Percentiles rank a stretch among this genome's conserved stretches.
phyloP scores from a whole-genome alignment of 1,139 yeast genomes.

The Taphrina sp. region DNA sequence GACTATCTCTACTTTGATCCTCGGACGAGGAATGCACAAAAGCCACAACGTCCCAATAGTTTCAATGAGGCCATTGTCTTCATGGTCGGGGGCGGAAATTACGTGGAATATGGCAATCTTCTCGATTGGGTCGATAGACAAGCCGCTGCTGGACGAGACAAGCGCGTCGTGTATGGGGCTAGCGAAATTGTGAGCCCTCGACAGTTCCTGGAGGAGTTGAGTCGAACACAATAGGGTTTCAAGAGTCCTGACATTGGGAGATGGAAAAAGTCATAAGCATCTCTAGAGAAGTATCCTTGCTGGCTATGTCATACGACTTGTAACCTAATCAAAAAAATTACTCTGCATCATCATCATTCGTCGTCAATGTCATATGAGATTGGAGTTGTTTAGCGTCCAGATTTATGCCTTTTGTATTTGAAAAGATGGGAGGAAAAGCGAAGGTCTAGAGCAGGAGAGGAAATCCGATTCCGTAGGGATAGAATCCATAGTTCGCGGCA shows the following conservation, averaged over 20 bases:
- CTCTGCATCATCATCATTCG: too few species aligned
- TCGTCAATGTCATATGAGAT: too few species aligned
- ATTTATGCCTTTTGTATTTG: too few species aligned
- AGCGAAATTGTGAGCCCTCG: slow-evolving; percentile 76
- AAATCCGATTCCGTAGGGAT: slow-evolving; percentile 10
- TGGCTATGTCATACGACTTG: too few species aligned
- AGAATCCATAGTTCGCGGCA: slow-evolving; percentile 9
- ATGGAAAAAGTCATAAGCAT: too few species aligned
- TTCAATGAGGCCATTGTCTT: slow-evolving; percentile 86
- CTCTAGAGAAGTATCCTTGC: too few species aligned
- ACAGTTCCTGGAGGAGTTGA: slow-evolving; percentile 72
- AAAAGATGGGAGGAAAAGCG: too few species aligned
- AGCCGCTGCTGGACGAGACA: slow-evolving; percentile 40
- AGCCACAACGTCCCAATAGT: slow-evolving; percentile 55
- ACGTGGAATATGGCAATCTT: slow-evolving; percentile 85
- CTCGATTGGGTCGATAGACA: slow-evolving; percentile 73
- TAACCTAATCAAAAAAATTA: too few species aligned
- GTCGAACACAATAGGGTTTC: slow-evolving; percentile 42
- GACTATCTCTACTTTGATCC: slow-evolving; percentile 91
- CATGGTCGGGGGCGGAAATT: slow-evolving; percentile 95
- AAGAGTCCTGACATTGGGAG: too few species aligned
- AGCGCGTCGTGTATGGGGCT: slow-evolving; percentile 75
- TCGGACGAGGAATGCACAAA: slow-evolving; percentile 61
- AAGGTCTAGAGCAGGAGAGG: slow-evolving; percentile 6
- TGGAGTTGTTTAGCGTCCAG: too few species aligned